phyloP scores from a whole-genome alignment of 768 basidiomycete genomes.

The Macrolepiota albuminosa region DNA sequence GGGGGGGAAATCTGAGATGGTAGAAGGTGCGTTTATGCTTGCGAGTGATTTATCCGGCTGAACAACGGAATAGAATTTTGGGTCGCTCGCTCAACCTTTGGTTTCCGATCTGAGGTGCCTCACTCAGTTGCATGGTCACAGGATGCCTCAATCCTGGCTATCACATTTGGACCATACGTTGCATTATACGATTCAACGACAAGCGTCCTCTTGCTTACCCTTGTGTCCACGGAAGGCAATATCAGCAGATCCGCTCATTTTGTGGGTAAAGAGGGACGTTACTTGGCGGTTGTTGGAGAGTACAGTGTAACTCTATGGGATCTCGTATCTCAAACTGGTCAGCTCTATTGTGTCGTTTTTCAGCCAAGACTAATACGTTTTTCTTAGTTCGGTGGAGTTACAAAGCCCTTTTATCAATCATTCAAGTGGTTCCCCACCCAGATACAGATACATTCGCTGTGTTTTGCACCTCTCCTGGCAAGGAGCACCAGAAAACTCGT shows the following conservation, averaged over 20 bases:
- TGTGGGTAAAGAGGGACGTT: conserved; percentile 67
- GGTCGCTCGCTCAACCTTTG: conserved; percentile 71
- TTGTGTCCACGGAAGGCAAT: conserved; percentile 53
- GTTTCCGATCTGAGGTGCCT: conserved; percentile 65
- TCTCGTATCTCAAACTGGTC: conserved; percentile 57
- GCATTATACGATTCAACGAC: conserved; percentile 71
- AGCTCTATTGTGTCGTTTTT: conserved; percentile 17
- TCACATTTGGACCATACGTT: conserved; percentile 62
- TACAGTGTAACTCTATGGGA: conserved; percentile 68
- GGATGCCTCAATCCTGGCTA: conserved; percentile 82
- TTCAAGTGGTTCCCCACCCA: conserved; percentile 50
- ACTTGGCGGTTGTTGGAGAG: conserved; percentile 51
- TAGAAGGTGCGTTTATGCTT: conserved; percentile 43
- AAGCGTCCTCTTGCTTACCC: conserved; percentile 52
- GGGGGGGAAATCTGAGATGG: conserved; percentile 38
- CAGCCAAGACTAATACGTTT: not conserved
- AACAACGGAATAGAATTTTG: conserved; percentile 52
- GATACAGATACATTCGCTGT: conserved; percentile 55
- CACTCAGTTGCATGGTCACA: conserved; percentile 70
- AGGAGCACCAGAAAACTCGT: conserved; percentile 29
- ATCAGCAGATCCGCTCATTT: conserved; percentile 49
- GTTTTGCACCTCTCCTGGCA: conserved; percentile 33
- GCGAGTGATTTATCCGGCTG: not conserved
- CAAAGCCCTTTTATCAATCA: conserved; percentile 31
- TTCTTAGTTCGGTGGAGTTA: conserved; percentile 59